These are phyloP conservation scores for Sclerotinia sclerotiorum DNA, from an alignment of 2,329 filamentous ascomycete genomes.

Conservation along the genomic window DNA sequence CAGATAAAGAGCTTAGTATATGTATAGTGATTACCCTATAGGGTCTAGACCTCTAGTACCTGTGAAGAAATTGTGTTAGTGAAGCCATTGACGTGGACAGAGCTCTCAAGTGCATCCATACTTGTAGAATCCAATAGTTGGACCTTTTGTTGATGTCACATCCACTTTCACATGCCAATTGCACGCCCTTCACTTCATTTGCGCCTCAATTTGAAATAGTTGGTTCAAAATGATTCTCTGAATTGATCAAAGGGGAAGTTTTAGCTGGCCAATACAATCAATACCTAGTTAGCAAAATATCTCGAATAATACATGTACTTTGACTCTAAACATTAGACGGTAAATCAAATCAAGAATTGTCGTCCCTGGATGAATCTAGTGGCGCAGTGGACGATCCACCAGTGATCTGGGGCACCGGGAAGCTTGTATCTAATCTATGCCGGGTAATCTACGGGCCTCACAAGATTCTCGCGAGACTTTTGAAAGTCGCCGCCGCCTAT, in stretches of 20 bases:
- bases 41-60: conserved; percentile 5
- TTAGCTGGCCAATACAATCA: not conserved
- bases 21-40: not conserved
- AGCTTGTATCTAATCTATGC: not conserved
- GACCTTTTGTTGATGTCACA: conserved; percentile 13
- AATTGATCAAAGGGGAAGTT: not conserved
- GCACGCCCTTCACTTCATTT: not conserved
- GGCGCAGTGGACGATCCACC: not conserved
- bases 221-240: not conserved
- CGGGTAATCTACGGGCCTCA: conserved; percentile 12
- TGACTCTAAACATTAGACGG: not conserved
- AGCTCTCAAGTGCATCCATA: conserved; percentile 4
- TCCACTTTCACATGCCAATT: conserved; percentile 23
- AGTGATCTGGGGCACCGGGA: conserved; percentile 4
- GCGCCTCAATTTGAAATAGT: not conserved
- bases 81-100: conserved; percentile 21
- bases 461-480: not conserved
- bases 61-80: not conserved
- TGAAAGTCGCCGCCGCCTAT: not conserved
- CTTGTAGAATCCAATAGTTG: conserved; percentile 17
- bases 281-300: not conserved
- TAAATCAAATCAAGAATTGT: not conserved
- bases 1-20: conserved; percentile 12
- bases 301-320: not conserved
- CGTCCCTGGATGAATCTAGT: not conserved